A percentile compares a stretch with the other conserved stretches of the same genome.
phyloP scores from a whole-genome alignment of 768 basidiomycete genomes.

The Suillus bovinus region DNA sequence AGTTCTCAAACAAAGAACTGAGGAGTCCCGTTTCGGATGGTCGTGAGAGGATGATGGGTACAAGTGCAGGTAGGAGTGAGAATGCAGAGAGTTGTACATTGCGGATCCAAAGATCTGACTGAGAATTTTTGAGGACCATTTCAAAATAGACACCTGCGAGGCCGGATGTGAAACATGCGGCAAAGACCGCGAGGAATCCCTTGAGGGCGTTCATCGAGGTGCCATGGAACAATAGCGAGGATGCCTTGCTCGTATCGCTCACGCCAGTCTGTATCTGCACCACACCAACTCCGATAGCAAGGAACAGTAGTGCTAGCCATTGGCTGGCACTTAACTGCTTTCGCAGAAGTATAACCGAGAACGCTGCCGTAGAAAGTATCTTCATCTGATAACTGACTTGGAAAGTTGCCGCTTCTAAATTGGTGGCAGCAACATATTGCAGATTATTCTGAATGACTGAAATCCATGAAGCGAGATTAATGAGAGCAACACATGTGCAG shows the following conservation, averaged over 20 bases:
- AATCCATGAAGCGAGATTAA: constrained; percentile 11
- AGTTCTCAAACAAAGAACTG: constrained; percentile 72
- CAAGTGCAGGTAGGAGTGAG: constrained; percentile 84
- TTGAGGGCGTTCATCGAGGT: constrained; percentile 78
- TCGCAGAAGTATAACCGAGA: constrained; percentile 80
- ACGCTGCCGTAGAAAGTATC: constrained; percentile 90
- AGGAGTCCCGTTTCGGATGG: constrained; percentile 40
- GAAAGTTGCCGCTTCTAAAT: constrained; percentile 93
- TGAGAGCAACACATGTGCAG: background rate
- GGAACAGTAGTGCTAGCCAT: constrained; percentile 83
- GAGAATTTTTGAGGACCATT: constrained; percentile 92
- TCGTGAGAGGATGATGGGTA: constrained; percentile 68
- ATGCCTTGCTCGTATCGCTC: constrained; percentile 25
- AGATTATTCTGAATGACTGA: constrained; percentile 91
- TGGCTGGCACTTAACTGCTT: constrained; percentile 72
- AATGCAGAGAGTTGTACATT: constrained; percentile 96
- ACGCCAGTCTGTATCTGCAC: constrained; percentile 74
- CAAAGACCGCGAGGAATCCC: constrained; percentile 87
- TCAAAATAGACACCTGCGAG: constrained; percentile 98
- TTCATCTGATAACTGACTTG: constrained; percentile 99
- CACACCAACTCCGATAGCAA: constrained; percentile 87
- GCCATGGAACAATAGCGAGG: constrained; percentile 31
- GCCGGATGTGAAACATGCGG: constrained; percentile 94
- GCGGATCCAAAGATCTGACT: constrained; percentile 91
- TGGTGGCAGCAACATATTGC: constrained; percentile 92